Base-by-base conservation (phyloP, 768 basidiomycete species). In the Boletellus ananas region DNA sequence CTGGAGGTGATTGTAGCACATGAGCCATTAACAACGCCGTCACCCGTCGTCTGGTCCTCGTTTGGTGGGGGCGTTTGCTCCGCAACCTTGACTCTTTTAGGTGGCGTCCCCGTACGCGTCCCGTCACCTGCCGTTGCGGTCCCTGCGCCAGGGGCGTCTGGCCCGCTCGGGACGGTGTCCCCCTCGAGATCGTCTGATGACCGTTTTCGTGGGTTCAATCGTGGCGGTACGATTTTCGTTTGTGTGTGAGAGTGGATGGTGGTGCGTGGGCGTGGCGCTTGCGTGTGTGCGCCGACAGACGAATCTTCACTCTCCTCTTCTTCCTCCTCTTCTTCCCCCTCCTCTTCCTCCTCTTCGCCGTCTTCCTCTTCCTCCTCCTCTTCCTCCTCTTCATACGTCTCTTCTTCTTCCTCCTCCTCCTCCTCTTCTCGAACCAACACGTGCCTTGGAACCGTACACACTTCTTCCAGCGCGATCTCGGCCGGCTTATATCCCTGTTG, bases 101-200 rank as follows among this genome's bases (percentile, higher is more conserved):
- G 75, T 11, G 76, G 75, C 0, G 75, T 74, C 7, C 61, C 56
- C 10, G 54, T 45, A 20, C 61, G 61, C 14, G 51, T 33, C 16
- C n/a, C 53, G 8, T 45, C 29, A 37, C 42, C 25, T 5, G 27
- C 35, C 25, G 47, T 18, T 34, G 20, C 40, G 39, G 37, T 11
- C 33, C 23, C 37, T 25, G 14, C 43, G 29, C 29, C 43, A 12
- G 33, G 36, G 18, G 23, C 16, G 17, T 37, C 23, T 27, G 17
- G 25, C 17, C 40, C 18, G 35, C 27, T 51, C 9, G 51, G 21
- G 8, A 41, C 36, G 0, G 8, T 21, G 38, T 70, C 71, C 31
- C 50, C 57, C 8, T 73, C 72, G 8, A 73, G 51, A 54, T 74
- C 72, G 44, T 65, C 63, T 16, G 70, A 74, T 1, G 68, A 60